Conservation (phyloP, 2,329 filamentous ascomycete species). For the Gaeumannomyces sp. region DNA sequence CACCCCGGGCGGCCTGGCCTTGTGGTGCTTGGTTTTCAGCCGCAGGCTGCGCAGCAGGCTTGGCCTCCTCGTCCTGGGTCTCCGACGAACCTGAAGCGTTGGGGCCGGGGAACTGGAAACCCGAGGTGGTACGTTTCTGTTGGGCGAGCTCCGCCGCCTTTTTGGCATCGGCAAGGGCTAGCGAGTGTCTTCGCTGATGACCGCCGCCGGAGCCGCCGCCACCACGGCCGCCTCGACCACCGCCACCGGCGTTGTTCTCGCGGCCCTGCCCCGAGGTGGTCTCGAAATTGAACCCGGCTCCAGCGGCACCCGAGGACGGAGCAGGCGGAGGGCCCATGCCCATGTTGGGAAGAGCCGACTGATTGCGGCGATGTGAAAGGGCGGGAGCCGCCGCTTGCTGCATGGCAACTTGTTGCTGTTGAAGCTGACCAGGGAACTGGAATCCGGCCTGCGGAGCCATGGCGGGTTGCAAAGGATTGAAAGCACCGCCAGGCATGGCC, state of each 20-base stretch:
- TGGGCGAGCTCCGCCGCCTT: slow-evolving; percentile 96
- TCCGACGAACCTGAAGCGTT: slow-evolving; percentile 54
- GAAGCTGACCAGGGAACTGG: slow-evolving; percentile 78
- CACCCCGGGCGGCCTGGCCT: slow-evolving; percentile 36
- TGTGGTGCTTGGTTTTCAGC: slow-evolving; percentile 34
- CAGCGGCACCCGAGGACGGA: slow-evolving; percentile 84
- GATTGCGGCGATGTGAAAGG: slow-evolving; percentile 89
- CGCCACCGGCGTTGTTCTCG: slow-evolving; percentile 62
- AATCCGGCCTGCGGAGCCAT: slow-evolving; percentile 78
- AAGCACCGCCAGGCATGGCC: slow-evolving; percentile 60
- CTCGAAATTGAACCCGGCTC: slow-evolving; percentile 72
- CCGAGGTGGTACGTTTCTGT: slow-evolving; percentile 89
- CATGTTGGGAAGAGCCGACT: slow-evolving; percentile 92
- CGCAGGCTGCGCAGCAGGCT: slow-evolving; percentile 25
- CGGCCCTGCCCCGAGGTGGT: slow-evolving; percentile 52
- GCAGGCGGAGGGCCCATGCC: slow-evolving; percentile 83
- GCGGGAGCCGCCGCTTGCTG: slow-evolving; percentile 73
- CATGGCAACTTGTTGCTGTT: slow-evolving; percentile 68
- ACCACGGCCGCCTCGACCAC: slow-evolving; percentile 38
- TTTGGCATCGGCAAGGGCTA: slow-evolving; percentile 91
- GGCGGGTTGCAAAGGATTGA: slow-evolving; percentile 72
- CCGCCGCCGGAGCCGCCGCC: slow-evolving; percentile 63
- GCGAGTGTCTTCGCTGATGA: slow-evolving; percentile 88
- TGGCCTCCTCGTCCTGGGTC: slow-evolving; percentile 49
- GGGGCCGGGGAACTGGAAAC: slow-evolving; percentile 88